Conservation (phyloP, 441 rosid genomes). For the Geranium incanum region DNA sequence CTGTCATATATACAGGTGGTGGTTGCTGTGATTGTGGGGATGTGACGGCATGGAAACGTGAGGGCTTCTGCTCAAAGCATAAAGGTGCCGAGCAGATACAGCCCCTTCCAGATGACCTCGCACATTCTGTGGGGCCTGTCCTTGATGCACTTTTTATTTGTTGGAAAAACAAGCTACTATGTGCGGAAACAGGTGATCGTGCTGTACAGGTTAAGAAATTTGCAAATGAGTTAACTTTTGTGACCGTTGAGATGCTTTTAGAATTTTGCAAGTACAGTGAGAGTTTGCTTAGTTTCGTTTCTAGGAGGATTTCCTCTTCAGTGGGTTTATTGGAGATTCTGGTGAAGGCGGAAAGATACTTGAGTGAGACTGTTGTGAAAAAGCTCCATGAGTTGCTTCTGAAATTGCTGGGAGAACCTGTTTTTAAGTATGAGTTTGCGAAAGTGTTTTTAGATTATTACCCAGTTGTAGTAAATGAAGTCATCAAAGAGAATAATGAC, state of each 20-base stretch:
- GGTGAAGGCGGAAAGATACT: slow-evolving; percentile 72
- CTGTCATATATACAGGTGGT: slow-evolving; percentile 69
- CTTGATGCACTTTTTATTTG: slow-evolving; percentile 61
- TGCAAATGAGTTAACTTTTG: slow-evolving; percentile 62
- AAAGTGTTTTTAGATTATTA: slow-evolving; percentile 76
- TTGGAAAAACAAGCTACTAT: slow-evolving; percentile 60
- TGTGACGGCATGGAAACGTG: slow-evolving; percentile 89
- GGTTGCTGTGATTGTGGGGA: slow-evolving; percentile 99
- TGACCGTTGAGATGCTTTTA: slow-evolving; percentile 72
- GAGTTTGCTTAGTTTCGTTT: slow-evolving; percentile 89
- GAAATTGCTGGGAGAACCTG: slow-evolving; percentile 85
- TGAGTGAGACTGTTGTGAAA: slow-evolving; percentile 38
- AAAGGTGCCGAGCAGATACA: slow-evolving; percentile 93
- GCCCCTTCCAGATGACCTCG: slow-evolving; percentile 67
- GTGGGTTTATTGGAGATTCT: slow-evolving; percentile 65
- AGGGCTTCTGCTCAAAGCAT: slow-evolving; percentile 89
- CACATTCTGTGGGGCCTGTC: slow-evolving; percentile 61
- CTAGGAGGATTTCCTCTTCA: slow-evolving; percentile 49
- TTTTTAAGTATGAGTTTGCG: slow-evolving; percentile 84
- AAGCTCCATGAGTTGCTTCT: slow-evolving; percentile 78
- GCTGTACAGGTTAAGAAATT: slow-evolving; percentile 29
- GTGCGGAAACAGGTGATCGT: slow-evolving; percentile 39
- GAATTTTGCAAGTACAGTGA: slow-evolving; percentile 75
- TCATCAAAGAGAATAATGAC: slow-evolving; percentile 45
- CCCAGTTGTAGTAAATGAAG: slow-evolving; percentile 60